These are phyloP conservation scores for Oehlia diaphana DNA, from an alignment of 192 early-diverging fungal species.

Conservation along the genomic window DNA sequence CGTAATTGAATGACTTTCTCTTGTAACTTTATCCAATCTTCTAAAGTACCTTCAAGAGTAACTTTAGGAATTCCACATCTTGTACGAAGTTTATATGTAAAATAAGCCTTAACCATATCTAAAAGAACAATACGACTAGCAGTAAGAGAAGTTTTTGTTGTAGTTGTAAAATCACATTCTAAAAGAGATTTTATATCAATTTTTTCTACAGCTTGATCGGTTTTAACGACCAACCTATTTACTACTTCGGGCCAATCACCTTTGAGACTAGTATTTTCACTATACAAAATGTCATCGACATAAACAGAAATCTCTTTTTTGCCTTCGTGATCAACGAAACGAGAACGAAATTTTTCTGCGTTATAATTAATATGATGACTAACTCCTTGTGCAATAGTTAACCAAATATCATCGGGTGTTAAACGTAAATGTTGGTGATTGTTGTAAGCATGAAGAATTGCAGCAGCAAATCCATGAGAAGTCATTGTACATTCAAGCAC, in stretches of 20 bases:
- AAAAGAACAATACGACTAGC: neutral
- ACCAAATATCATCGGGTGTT: too few relatives aligned
- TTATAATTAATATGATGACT: too few relatives aligned
- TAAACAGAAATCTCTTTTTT: too few relatives aligned
- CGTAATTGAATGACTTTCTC: neutral
- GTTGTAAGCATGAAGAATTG: too few relatives aligned
- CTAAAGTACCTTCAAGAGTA: neutral
- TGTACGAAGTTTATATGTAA: neutral
- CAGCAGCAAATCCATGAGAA: too few relatives aligned
- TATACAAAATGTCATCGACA: too few relatives aligned
- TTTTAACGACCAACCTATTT: neutral
- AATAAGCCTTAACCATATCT: neutral
- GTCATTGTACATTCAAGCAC: too few relatives aligned
- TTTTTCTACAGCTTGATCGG: neutral
- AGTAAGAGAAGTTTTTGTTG: neutral
- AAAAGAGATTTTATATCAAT: neutral
- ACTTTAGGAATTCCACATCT: neutral
- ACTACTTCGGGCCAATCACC: neutral
- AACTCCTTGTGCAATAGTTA: too few relatives aligned
- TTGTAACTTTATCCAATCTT: neutral
- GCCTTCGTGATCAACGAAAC: too few relatives aligned
- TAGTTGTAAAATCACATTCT: neutral
- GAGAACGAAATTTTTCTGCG: too few relatives aligned
- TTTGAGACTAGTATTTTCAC: neutral
- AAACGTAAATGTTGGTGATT: too few relatives aligned